Evolutionary conservation across 2,329 filamentous ascomycete species (phyloP), one percentile per base, ranked within the genome.

Genomic region (Onygenales sp.): DNA sequence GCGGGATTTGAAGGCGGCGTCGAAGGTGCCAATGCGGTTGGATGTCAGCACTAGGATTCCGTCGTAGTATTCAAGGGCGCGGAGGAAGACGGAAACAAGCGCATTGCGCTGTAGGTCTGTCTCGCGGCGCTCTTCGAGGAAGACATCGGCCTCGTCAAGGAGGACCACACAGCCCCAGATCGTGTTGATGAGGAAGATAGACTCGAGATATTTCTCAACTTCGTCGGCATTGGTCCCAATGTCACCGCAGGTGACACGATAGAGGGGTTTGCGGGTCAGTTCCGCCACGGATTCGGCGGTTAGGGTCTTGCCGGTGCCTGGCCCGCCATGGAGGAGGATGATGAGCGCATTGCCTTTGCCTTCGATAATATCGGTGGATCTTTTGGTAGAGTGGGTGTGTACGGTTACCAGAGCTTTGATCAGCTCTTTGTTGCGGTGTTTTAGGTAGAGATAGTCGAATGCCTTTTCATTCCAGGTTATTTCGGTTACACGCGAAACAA

Each of bases 221-320:
- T 63, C 60, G 3, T 62, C 54, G 0, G 70, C 61, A 10, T 57
- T 54, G 1, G 64, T 67, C 1, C 72, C 72, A 0, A 77, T 62
- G 39, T 72, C 71, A 1, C 37, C 48, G n/a, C 40, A 53, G n/a
- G 50, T 57, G n/a, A 61, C 53, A 31, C 53, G 40, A 13, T 53
- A 59, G 9, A 61, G 51, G 36, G 59, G 57, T 44, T 50, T 54
- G 21, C 52, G 49, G 8, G 59, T 14, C 49, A 60, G 83, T 59
- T 82, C 84, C 39, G 83, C 83, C 14, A 83, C 82, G 57, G 78
- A 82, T 65, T 86, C 81, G 62, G 84, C 84, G 6, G 87, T 75
- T 43, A 87, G 72, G 1, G 84, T 87, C 67, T 87, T 87, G 54
- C 84, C 84, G 2, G 84, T 90, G 4, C 59, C 60, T 9, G 60